Evolutionary conservation across 1,284 basidiomycete species (phyloP).

Genomic region (Trichosporon coremiiforme): DNA sequence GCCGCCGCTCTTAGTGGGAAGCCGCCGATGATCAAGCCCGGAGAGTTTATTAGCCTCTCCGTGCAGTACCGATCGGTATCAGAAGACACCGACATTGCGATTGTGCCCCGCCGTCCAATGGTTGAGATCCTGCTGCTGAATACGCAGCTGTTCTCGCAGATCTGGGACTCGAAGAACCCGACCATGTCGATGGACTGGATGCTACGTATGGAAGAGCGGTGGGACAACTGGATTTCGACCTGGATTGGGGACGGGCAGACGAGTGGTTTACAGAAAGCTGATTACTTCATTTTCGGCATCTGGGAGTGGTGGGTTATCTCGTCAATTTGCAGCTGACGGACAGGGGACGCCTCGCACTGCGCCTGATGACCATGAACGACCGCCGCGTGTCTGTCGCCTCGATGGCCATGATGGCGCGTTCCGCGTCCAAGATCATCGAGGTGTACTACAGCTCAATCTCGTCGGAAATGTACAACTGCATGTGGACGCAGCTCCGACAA

Average conservation of each 20-base stretch:
- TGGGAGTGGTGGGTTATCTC: conserved; percentile 31
- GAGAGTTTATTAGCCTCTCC: conserved; percentile 27
- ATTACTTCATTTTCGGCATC: conserved; percentile 26
- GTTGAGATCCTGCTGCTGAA: conserved; percentile 32
- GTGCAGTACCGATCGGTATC: background rate
- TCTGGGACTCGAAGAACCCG: conserved; percentile 28
- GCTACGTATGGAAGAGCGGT: conserved; percentile 28
- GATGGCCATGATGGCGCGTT: conserved; percentile 33
- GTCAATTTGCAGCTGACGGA: background rate
- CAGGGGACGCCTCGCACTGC: conserved; percentile 31
- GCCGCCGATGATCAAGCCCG: conserved; percentile 28
- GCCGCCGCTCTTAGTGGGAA: conserved; percentile 21
- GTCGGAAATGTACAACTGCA: conserved; percentile 26
- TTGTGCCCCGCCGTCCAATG: conserved; percentile 27
- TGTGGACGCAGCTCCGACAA: conserved; percentile 32
- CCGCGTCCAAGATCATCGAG: conserved; percentile 28
- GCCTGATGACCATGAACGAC: conserved; percentile 27
- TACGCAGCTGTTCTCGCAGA: conserved; percentile 30
- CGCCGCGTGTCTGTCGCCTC: conserved; percentile 27
- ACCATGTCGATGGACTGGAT: conserved; percentile 30
- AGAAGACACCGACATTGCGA: conserved; percentile 22
- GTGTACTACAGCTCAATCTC: conserved; percentile 17
- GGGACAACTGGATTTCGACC: conserved; percentile 26
- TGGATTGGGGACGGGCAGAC: conserved; percentile 29
- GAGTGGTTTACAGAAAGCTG: conserved; percentile 24